Evolutionary conservation across 495 filamentous ascomycete species (phyloP), one percentile per base, ranked within the genome.

Genomic region (Penicillium canescens): DNA sequence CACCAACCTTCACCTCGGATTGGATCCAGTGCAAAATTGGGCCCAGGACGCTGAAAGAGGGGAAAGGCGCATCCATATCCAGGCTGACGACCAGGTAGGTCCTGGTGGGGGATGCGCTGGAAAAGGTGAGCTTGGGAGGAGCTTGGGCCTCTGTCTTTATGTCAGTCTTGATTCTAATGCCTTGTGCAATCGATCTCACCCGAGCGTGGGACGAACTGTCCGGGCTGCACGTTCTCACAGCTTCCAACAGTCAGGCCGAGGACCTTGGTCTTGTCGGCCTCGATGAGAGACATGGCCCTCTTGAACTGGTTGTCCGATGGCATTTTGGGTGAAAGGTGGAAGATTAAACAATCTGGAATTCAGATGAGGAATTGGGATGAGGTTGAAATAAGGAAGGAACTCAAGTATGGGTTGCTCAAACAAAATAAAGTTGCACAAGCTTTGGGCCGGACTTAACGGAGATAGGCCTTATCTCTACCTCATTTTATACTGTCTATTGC

Each of bases 61-160:
- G 72, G 61, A 83, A 79, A 0, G 82, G 82, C 0, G 77, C 77
- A 56, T 82, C 81, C 39, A 81, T 67, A 46, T 83, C 82, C 20
- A 84, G 54, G 26, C 58, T 57, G 16, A 81, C 62, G 37, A 75
- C 57, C 14, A 84, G n/a, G 55, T 82, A 84, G 36, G 62, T 69
- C 28, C 55, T 61, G 21, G 51, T 33, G 2, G 65, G 46, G 14
- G 59, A 57, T 7, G 63, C 42, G 7, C 52, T 50, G n/a, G 42
- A 10, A 56, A 72, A 69, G 13, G 53, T 49, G 23, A 75, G 39
- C 35, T 61, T 38, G 0, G 73, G 73, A 3, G 61, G 55, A 0
- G 52, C 39, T 39, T 71, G 66, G 33, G 69, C 67, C 14, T 69
- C 73, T 77, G 42, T 37, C n/a, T 3, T 23, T 21, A 9, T 35